These are phyloP conservation scores for Suillus weaverae DNA, from an alignment of 768 basidiomycete species.

Conservation along the genomic window DNA sequence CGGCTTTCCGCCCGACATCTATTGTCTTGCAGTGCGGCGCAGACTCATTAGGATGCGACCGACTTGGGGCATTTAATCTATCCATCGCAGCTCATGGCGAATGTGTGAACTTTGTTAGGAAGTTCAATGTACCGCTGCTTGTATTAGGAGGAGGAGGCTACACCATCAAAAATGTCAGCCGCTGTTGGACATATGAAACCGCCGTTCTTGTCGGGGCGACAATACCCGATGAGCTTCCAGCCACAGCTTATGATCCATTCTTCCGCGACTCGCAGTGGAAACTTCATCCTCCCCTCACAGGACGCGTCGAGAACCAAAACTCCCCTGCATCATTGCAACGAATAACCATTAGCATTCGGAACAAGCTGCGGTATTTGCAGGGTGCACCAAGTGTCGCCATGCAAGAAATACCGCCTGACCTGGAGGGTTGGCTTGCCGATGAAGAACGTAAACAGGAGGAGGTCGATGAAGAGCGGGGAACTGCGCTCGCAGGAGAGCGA, in stretches of 20 bases:
- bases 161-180: constrained; percentile 93
- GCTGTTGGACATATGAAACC: constrained; percentile 99
- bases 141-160: constrained; percentile 96
- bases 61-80: constrained; percentile 95
- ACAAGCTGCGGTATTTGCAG: constrained; percentile 87
- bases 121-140: constrained; percentile 86
- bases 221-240: constrained; percentile 85
- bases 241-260: constrained; percentile 89
- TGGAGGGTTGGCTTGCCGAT: constrained; percentile 73
- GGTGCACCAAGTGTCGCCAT: constrained; percentile 96
- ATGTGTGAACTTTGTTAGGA: constrained; percentile 95
- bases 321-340: constrained; percentile 78
- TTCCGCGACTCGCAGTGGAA: constrained; percentile 91
- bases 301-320: constrained; percentile 93
- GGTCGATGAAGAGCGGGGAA: constrained; percentile 65
- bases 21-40: constrained; percentile 98
- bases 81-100: constrained; percentile 98
- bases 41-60: constrained; percentile 92
- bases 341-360: constrained; percentile 82
- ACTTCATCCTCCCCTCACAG: constrained; percentile 89
- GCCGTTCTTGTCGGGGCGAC: constrained; percentile 82
- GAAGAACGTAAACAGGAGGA: constrained; percentile 71
- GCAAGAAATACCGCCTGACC: constrained; percentile 94
- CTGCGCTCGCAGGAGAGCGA: constrained; percentile 51
- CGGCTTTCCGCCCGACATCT: constrained; percentile 80